Evolutionary conservation across 306 rosid genomes (phyloP), one percentile per base, ranked within the genome.

Genomic region (Aeschynomene evenia): DNA sequence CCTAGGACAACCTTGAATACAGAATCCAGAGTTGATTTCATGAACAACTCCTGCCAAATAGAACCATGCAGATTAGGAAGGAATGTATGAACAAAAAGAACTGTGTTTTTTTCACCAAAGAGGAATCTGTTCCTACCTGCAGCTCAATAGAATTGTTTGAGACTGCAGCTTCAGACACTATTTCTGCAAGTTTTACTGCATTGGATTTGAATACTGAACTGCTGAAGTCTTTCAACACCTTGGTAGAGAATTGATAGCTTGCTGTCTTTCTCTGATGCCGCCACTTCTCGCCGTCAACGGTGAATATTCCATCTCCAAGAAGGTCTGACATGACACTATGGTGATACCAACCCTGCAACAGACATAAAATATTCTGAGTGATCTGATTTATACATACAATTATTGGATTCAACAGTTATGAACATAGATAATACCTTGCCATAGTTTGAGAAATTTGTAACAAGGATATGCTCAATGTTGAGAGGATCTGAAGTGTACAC

Each of bases 281-380:
- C 95, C 95, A 86, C 77, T 59, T 71, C 9, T 84, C 85, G 12
- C 91, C 88, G 64, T 86, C 91, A 34, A 88, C 89, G 0, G 89
- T 33, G 50, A 91, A 91, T 77, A 91, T 91, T 8, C 91, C 87
- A 70, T 86, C 88, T 15, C 96, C 92, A 0, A 86, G 82, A 68
- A 91, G 86, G 76, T 86, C 92, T 60, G 49, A 77, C 39, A 88
- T 61, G 53, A 79, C 45, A 26, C 51, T 58, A 62, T 86, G 66
- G 61, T 82, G 80, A 63, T 82, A 73, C 81, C 72, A 71, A 21
- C 91, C 91, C 91, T 88, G 80, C 72, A 63, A 57, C 37, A 36
- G 31, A 52, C 12, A 5, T 9, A n/a, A n/a, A n/a, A 50, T 34
- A 11, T 66, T 48, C 16, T 43, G 45, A 9, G 6, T 67, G 21